Evolutionary conservation across 257 asterid species (phyloP).

Genomic region (Mentha longifolia): DNA sequence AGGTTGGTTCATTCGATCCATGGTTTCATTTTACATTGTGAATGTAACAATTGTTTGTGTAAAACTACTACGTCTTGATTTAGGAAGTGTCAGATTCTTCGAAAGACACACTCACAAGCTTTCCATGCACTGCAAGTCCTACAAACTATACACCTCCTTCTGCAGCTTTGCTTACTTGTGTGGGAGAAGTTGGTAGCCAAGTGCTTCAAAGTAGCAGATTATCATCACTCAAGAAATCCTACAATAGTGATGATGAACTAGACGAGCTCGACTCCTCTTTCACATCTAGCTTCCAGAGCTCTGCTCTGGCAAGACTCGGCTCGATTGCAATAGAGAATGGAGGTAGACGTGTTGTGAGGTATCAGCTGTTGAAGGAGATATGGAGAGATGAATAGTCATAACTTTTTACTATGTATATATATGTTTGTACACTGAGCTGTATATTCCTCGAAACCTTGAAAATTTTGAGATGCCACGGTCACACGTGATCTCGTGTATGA

Average conservation of each 20-base stretch:
- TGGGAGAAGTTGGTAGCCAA: constrained; percentile 72
- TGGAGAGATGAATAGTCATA: constrained; percentile 49
- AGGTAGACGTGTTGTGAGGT: constrained; percentile 61
- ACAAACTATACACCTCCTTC: constrained; percentile 71
- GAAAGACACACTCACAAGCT: constrained; percentile 46
- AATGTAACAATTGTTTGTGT: background rate
- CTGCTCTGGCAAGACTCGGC: constrained; percentile 55
- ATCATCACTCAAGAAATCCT: constrained; percentile 70
- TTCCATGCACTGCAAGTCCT: constrained; percentile 66
- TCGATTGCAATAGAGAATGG: constrained; percentile 56
- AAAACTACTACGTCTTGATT: constrained; percentile 9
- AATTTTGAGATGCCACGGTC: constrained; percentile 15
- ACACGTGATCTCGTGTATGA: background rate
- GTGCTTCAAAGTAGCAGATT: constrained; percentile 53
- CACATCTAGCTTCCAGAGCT: constrained; percentile 58
- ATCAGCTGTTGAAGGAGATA: constrained; percentile 65
- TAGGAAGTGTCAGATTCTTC: constrained; percentile 56
- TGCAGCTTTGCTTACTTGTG: constrained; percentile 59
- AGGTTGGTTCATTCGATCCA: constrained; percentile 46
- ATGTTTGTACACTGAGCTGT: constrained; percentile 20
- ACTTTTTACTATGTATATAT: constrained; percentile 21
- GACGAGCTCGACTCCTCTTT: constrained; percentile 85
- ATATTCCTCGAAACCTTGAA: background rate
- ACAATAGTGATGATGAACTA: constrained; percentile 88
- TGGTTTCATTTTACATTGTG: background rate